Base-by-base conservation (phyloP, 1,284 basidiomycete species). In the Papiliotrema nemorosa region DNA sequence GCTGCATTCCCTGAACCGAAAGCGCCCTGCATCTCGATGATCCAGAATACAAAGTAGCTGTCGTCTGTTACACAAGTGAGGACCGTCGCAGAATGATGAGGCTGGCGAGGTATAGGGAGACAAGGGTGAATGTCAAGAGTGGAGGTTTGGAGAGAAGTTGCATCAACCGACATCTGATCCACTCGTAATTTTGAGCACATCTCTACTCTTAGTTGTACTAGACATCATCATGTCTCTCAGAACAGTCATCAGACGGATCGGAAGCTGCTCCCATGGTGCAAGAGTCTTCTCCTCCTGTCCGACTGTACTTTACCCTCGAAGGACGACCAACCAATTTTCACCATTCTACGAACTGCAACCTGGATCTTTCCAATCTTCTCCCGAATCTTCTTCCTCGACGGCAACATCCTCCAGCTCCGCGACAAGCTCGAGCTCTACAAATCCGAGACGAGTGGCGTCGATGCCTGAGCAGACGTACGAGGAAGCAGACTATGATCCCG, bases 401-500 rank as follows among this genome's bases (percentile, higher is more conserved):
- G 9, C 29, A 14, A 7, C 29, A 7, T 7, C 9, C 29, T 7
- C 29, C 14, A 7, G 29, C 29, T 14, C 29, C 9, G 9, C 29
- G 7, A 7, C 29, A 7, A 31, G 29, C 9, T 14, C 29, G 29
- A 7, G 9, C n/a, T 20, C 25, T 12, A 10, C 24, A 7, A 16
- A 5, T 12, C 24, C 4, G 18, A 43, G 13, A 9, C 20, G 21
- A 21, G 25, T 6, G 22, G 39, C 20, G 7, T n/a, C 7, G 4
- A n/a, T 43, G 5, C 41, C 41, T 6, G 27, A 27, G 7, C 24
- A 24, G 7, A 43, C 25, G 9, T 43, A 10, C 41, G 41, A 43
- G 9, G 41, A 31, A 5, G 25, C 41, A 31, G 41, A 43, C 41
- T 43, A 43, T 18, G 41, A 43, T 20, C 41, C 41, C n/a, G 12